These are phyloP conservation scores for Corylus avellana DNA, from an alignment of 306 rosid genomes.

Conservation along the genomic window DNA sequence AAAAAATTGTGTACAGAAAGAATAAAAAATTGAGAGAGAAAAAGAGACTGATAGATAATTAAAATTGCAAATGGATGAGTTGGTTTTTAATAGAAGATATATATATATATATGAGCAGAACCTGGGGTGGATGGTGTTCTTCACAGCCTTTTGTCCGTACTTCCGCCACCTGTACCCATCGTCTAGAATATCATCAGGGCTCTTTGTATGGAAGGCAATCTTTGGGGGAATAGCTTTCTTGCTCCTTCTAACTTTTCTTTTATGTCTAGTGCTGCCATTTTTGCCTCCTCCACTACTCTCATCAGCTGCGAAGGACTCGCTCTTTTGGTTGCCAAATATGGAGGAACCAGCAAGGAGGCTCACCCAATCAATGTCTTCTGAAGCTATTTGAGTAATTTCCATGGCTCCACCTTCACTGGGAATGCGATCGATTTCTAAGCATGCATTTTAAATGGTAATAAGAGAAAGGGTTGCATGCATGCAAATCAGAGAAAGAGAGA, in stretches of 20 bases:
- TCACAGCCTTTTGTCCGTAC: conserved; percentile 92
- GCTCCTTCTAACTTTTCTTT: conserved; percentile 34
- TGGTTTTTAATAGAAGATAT: too few relatives aligned
- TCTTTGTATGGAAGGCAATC: conserved; percentile 86
- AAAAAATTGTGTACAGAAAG: too few relatives aligned
- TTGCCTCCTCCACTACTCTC: conserved; percentile 23
- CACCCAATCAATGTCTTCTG: conserved; percentile 55
- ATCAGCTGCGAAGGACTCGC: conserved; percentile 20
- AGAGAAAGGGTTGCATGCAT: conserved; percentile 40
- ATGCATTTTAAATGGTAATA: neutral
- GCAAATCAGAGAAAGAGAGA: neutral
- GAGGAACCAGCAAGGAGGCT: conserved; percentile 45
- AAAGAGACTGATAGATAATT: neutral
- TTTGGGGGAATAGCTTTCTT: conserved; percentile 56
- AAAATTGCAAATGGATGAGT: too few relatives aligned
- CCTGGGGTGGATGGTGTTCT: conserved; percentile 80
- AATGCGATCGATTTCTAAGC: neutral
- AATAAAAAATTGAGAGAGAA: too few relatives aligned
- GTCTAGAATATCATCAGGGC: conserved; percentile 83
- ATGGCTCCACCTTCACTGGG: conserved; percentile 2
- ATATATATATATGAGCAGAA: neutral
- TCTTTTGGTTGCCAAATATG: conserved; percentile 19
- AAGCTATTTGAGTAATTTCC: conserved; percentile 30
- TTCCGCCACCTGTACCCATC: conserved; percentile 95
- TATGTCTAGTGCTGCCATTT: conserved; percentile 27